Percentiles rank a stretch among this genome's conserved stretches.
phyloP scores from a whole-genome alignment of 768 basidiomycete species.

The Baorangia bicolor region DNA sequence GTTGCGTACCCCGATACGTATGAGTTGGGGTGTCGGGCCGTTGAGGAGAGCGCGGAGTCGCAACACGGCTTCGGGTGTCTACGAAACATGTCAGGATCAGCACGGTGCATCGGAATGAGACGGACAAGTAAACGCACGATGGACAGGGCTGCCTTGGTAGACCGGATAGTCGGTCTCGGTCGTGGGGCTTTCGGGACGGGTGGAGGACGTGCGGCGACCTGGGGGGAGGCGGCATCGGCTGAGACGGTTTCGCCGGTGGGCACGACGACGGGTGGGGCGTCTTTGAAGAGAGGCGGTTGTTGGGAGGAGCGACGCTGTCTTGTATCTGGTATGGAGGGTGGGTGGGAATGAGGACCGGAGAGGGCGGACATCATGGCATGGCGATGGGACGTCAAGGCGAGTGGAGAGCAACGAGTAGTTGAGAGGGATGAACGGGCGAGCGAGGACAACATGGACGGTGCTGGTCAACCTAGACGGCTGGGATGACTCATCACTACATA shows the following conservation, averaged over 20 bases:
- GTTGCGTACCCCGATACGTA: conserved; percentile 94
- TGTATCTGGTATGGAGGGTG: conserved; percentile 20
- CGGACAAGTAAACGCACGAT: conserved; percentile 49
- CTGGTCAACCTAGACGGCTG: not conserved
- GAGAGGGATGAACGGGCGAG: conserved; percentile 14
- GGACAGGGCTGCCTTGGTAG: conserved; percentile 74
- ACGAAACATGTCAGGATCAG: not conserved
- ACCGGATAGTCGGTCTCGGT: conserved; percentile 60
- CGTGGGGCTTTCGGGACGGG: conserved; percentile 64
- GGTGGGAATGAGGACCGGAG: conserved; percentile 33
- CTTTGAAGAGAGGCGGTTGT: conserved; percentile 28
- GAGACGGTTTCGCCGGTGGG: conserved; percentile 48
- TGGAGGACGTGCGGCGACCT: conserved; percentile 70
- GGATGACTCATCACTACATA: conserved; percentile 20
- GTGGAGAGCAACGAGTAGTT: not conserved
- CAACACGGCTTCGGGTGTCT: conserved; percentile 80
- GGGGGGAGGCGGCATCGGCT: conserved; percentile 64
- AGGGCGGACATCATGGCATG: conserved; percentile 70
- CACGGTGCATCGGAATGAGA: not conserved
- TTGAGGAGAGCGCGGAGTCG: conserved; percentile 71
- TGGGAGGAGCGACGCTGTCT: conserved; percentile 11
- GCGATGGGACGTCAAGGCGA: conserved; percentile 31
- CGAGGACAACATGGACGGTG: conserved; percentile 23
- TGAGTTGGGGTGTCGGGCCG: conserved; percentile 86
- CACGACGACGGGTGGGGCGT: conserved; percentile 53